These are phyloP conservation scores for Aspergillus homomorphus DNA, from an alignment of 495 filamentous ascomycete genomes.

Conservation along the genomic window DNA sequence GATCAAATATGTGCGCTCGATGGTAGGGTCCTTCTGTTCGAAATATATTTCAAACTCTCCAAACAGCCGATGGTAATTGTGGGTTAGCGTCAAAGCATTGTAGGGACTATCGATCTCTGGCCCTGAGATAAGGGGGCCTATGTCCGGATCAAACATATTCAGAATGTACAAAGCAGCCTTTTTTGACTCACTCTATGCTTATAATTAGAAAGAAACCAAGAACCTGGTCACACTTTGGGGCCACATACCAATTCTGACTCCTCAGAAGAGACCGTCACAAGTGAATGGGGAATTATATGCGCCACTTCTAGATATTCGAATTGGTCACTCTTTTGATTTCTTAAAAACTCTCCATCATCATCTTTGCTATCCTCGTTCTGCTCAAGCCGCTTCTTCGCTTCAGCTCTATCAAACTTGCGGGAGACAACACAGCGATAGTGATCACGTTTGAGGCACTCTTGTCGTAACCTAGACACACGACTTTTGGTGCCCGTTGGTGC, in stretches of 20 bases:
- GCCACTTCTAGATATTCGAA: slow-evolving; percentile 22
- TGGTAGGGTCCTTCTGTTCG: slow-evolving; percentile 16
- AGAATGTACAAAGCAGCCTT: slow-evolving; percentile 21
- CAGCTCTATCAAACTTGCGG: slow-evolving; percentile 9
- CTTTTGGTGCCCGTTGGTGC: background rate
- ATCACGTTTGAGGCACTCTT: slow-evolving; percentile 7
- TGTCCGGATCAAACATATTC: slow-evolving; percentile 23
- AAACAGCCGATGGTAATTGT: slow-evolving; percentile 27
- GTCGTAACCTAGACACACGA: slow-evolving; percentile 5
- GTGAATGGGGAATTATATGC: slow-evolving; percentile 22
- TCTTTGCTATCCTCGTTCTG: background rate
- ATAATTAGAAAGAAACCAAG: too few relatives aligned
- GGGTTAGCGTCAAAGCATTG: slow-evolving; percentile 24
- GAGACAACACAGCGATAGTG: slow-evolving; percentile 10
- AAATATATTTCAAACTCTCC: slow-evolving; percentile 27
- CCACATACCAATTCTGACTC: slow-evolving; percentile 13
- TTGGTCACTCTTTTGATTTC: slow-evolving; percentile 1
- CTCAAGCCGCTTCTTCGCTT: slow-evolving; percentile 6
- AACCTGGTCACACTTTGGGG: too few relatives aligned
- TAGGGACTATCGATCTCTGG: slow-evolving; percentile 16
- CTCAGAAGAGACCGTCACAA: slow-evolving; percentile 6
- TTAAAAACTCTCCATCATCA: slow-evolving; percentile 7
- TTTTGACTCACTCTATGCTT: slow-evolving; percentile 20
- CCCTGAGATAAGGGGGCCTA: slow-evolving; percentile 17
- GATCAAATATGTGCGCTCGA: slow-evolving; percentile 31